phyloP scores from a whole-genome alignment of 805 yeast genomes.

The Ogataea henricii region DNA sequence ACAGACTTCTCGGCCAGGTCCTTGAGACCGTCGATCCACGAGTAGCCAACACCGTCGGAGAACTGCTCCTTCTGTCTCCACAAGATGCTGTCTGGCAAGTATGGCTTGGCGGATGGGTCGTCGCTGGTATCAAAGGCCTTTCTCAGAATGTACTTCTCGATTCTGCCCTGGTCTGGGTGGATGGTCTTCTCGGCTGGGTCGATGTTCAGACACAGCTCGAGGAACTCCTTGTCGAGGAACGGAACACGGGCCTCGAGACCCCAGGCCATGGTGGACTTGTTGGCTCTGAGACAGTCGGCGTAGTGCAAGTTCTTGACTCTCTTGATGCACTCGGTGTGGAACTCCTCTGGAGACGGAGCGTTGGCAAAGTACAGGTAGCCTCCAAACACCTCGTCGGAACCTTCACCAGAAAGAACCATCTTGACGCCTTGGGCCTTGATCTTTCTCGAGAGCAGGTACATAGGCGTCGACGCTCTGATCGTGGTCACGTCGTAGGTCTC shows the following conservation, averaged over 20 bases:
- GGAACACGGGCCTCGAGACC: slow-evolving; percentile 99
- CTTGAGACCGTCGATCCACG: slow-evolving; percentile 98
- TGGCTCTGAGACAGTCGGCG: slow-evolving; percentile 97
- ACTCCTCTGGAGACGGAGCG: slow-evolving; percentile 91
- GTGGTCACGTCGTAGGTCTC: slow-evolving; percentile 99
- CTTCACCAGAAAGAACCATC: slow-evolving; percentile 99
- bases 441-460: slow-evolving; percentile 94
- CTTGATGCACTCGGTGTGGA: slow-evolving; percentile 93
- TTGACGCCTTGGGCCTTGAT: slow-evolving; percentile 99
- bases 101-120: slow-evolving; percentile 75
- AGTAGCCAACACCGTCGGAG: slow-evolving; percentile 99
- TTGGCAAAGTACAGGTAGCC: slow-evolving; percentile 97
- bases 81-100: slow-evolving; percentile 92
- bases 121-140: slow-evolving; percentile 95
- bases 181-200: slow-evolving; percentile 92
- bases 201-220: slow-evolving; percentile 91
- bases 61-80: slow-evolving; percentile 99
- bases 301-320: slow-evolving; percentile 96
- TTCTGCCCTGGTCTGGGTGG: slow-evolving; percentile 65
- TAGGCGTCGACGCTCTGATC: slow-evolving; percentile 98
- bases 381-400: slow-evolving; percentile 98
- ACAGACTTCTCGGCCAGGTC: slow-evolving; percentile 88
- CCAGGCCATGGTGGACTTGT: slow-evolving; percentile 99
- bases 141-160: slow-evolving; percentile 94
- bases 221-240: slow-evolving; percentile 91